Conservation (phyloP, 345 rosid genomes). For the Aethionema arabicum region DNA sequence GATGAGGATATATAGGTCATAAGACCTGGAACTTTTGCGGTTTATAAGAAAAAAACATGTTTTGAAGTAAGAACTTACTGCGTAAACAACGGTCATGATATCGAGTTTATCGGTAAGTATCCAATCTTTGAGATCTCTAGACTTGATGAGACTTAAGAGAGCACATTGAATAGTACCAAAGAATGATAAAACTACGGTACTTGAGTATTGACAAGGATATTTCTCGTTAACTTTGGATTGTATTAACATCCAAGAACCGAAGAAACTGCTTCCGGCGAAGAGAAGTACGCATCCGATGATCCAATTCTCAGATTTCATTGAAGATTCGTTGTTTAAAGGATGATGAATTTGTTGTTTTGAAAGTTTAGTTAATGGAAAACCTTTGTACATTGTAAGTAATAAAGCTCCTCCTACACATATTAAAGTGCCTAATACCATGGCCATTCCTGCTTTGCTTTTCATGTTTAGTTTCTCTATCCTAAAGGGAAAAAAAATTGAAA, state of each 20-base stretch:
- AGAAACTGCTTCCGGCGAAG: slow-evolving; percentile 33
- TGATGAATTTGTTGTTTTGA: slow-evolving; percentile 21
- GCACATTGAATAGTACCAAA: slow-evolving; percentile 41
- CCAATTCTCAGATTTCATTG: slow-evolving; percentile 34
- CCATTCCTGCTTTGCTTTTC: slow-evolving; percentile 43
- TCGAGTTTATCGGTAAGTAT: slow-evolving; percentile 34
- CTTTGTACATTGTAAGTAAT: slow-evolving; percentile 51
- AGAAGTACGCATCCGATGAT: slow-evolving; percentile 34
- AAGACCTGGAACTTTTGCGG: too few relatives aligned
- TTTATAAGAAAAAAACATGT: not conserved
- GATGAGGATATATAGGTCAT: too few relatives aligned
- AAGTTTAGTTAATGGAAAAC: slow-evolving; percentile 40
- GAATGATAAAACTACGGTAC: slow-evolving; percentile 34
- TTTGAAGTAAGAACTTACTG: slow-evolving; percentile 19
- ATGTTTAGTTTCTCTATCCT: slow-evolving; percentile 55
- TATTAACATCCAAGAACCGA: slow-evolving; percentile 38
- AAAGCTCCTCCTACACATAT: slow-evolving; percentile 62
- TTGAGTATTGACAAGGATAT: slow-evolving; percentile 39
- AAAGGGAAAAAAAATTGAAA: not conserved
- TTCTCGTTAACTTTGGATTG: slow-evolving; percentile 37
- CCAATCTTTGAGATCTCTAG: slow-evolving; percentile 33
- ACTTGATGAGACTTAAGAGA: slow-evolving; percentile 37
- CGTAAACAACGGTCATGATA: slow-evolving; percentile 36
- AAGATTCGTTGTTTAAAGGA: not conserved
- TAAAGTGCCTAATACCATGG: slow-evolving; percentile 51